phyloP scores from a whole-genome alignment of 2,329 filamentous ascomycete genomes.

The Tympanopsis confertula region DNA sequence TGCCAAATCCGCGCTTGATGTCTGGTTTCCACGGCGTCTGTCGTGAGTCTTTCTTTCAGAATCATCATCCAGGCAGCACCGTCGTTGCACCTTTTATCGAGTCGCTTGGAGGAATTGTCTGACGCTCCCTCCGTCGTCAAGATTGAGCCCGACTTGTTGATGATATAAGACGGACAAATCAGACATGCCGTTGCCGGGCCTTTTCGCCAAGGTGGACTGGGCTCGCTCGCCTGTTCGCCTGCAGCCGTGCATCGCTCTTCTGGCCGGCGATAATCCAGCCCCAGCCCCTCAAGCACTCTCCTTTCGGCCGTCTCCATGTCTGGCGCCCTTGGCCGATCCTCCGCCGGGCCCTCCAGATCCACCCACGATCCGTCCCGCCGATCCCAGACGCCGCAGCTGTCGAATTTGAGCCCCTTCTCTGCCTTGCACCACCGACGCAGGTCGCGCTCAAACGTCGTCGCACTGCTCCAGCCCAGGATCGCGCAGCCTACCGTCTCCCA shows the following conservation, averaged over 20 bases:
- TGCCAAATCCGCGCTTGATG: too few species aligned
- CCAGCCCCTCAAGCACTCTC: slow-evolving; percentile 68
- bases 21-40: too few species aligned
- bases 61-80: too few species aligned
- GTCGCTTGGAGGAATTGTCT: too few species aligned
- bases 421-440: slow-evolving; percentile 69
- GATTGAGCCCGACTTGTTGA: too few species aligned
- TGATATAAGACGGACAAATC: too few species aligned
- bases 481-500: slow-evolving; percentile 86
- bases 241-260: slow-evolving; percentile 58
- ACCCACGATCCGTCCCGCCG: slow-evolving; percentile 54
- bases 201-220: too few species aligned
- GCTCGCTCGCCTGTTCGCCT: slow-evolving; percentile 7
- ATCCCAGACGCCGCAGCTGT: slow-evolving; percentile 74
- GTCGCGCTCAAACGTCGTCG: slow-evolving; percentile 82
- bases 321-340: slow-evolving; percentile 33
- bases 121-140: too few species aligned
- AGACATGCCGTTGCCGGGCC: too few species aligned
- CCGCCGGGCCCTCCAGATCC: slow-evolving; percentile 50
- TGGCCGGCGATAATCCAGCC: slow-evolving; percentile 54
- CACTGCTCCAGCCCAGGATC: slow-evolving; percentile 77
- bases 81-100: too few species aligned
- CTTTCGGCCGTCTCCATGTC: slow-evolving; percentile 66
- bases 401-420: slow-evolving; percentile 68
- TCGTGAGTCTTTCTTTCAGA: too few species aligned